Percentiles rank a stretch among this genome's conserved stretches.
phyloP scores from a whole-genome alignment of 2,329 filamentous ascomycete species.

The Fusarium redolens region DNA sequence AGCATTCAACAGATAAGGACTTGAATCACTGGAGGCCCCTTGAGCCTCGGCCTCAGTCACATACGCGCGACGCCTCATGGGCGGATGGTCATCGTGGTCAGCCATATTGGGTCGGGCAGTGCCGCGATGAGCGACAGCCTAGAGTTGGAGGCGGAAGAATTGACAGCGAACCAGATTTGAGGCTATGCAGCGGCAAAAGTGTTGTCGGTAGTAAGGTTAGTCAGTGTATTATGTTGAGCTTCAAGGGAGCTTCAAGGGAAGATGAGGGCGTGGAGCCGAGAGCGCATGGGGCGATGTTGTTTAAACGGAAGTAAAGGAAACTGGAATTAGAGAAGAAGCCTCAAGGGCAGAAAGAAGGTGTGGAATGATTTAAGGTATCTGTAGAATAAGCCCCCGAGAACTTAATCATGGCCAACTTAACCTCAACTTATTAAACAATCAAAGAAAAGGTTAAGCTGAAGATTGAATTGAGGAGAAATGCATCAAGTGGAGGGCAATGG shows the following conservation, averaged over 20 bases:
- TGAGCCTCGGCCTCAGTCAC: slow-evolving; percentile 23
- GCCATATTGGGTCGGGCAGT: slow-evolving; percentile 36
- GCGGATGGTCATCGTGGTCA: slow-evolving; percentile 39
- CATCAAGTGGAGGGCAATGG: slow-evolving; percentile 5
- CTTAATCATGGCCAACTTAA: slow-evolving; percentile 11
- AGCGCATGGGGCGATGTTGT: slow-evolving; percentile 30
- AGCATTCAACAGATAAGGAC: slow-evolving; percentile 30
- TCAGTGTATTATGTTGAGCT: slow-evolving; percentile 22
- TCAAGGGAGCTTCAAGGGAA: slow-evolving; percentile 35
- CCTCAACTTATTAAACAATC: background rate
- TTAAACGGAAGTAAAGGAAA: slow-evolving; percentile 22
- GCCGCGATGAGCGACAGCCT: slow-evolving; percentile 22
- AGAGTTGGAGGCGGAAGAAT: slow-evolving; percentile 11
- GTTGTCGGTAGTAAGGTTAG: slow-evolving; percentile 7
- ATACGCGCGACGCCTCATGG: slow-evolving; percentile 44
- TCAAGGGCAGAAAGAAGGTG: slow-evolving; percentile 12
- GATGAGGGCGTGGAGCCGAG: slow-evolving; percentile 40
- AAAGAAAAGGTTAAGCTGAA: slow-evolving; percentile 17
- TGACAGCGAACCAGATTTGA: slow-evolving; percentile 16
- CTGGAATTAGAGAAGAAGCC: slow-evolving; percentile 16
- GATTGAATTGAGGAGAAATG: slow-evolving; percentile 23
- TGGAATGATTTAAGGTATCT: background rate
- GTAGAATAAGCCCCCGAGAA: background rate
- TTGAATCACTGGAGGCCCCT: slow-evolving; percentile 23
- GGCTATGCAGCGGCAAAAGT: slow-evolving; percentile 41